Evolutionary conservation across 23 red algal genomes (phyloP).

Genomic region (Gracilaria vermiculophylla): DNA sequence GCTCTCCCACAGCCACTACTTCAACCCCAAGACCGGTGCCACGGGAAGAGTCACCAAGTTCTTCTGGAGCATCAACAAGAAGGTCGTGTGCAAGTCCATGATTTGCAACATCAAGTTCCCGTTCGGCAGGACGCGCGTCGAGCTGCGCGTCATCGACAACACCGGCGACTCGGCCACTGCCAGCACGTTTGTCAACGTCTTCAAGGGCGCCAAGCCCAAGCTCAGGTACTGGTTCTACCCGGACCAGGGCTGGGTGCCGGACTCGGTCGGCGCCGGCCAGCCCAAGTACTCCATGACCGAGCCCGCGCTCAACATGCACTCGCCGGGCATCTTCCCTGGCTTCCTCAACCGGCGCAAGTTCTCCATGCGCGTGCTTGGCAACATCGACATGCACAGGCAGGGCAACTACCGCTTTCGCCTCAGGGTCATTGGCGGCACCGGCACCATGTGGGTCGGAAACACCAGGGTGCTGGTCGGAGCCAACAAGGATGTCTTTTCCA

Average conservation of each 20-base stretch:
- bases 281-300: conserved; percentile 26
- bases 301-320: conserved; percentile 1
- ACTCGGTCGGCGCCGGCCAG: not conserved
- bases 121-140: conserved; percentile 14
- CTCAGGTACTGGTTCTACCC: conserved; percentile 39
- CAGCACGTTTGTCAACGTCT: conserved; percentile 40
- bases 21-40: conserved; percentile 52
- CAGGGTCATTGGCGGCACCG: not conserved
- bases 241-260: conserved; percentile 13
- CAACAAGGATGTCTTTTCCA: conserved; percentile 2
- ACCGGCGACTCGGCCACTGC: conserved; percentile 50
- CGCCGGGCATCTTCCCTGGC: not conserved
- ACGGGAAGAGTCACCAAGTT: conserved; percentile 46
- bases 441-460: conserved; percentile 29
- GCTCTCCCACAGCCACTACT: conserved; percentile 68
- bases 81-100: conserved; percentile 7
- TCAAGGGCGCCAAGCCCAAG: not conserved
- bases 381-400: conserved; percentile 1
- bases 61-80: conserved; percentile 12
- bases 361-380: conserved; percentile 43
- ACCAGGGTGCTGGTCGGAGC: conserved; percentile 12
- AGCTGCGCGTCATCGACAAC: conserved; percentile 48
- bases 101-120: conserved; percentile 39
- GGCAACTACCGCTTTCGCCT: conserved; percentile 55
- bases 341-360: not conserved